Conservation (phyloP, 2,329 filamentous ascomycete species). For the Monosporascus ibericus region DNA sequence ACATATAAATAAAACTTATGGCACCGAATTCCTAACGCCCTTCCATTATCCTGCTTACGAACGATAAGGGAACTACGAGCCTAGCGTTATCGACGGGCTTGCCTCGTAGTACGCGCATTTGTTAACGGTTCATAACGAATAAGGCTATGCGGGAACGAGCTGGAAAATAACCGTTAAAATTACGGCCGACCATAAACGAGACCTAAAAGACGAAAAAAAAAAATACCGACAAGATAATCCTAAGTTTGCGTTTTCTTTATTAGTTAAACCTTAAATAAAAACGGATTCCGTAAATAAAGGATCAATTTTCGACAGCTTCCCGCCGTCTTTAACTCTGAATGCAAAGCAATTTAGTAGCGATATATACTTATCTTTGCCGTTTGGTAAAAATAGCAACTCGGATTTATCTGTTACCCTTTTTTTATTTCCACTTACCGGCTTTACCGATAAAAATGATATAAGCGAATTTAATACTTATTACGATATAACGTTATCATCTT, state of each 20-base stretch:
- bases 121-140: background rate
- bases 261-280: background rate
- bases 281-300: background rate
- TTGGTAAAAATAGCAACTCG: background rate
- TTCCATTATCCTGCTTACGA: background rate
- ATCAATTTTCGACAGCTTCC: background rate
- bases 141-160: background rate
- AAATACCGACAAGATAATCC: background rate
- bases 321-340: background rate
- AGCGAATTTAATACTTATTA: background rate
- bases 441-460: background rate
- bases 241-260: background rate
- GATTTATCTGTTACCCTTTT: background rate
- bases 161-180: background rate
- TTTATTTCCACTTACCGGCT: too few relatives aligned
- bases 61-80: background rate
- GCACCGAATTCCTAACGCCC: background rate
- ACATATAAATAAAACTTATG: background rate
- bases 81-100: background rate
- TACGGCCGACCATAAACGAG: background rate
- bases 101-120: background rate
- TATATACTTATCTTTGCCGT: background rate
- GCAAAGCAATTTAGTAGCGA: background rate
- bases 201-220: background rate
- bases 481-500: too few relatives aligned